Evolutionary conservation across 768 basidiomycete genomes (phyloP).

Genomic region (Porphyrellus cyaneotinctus): DNA sequence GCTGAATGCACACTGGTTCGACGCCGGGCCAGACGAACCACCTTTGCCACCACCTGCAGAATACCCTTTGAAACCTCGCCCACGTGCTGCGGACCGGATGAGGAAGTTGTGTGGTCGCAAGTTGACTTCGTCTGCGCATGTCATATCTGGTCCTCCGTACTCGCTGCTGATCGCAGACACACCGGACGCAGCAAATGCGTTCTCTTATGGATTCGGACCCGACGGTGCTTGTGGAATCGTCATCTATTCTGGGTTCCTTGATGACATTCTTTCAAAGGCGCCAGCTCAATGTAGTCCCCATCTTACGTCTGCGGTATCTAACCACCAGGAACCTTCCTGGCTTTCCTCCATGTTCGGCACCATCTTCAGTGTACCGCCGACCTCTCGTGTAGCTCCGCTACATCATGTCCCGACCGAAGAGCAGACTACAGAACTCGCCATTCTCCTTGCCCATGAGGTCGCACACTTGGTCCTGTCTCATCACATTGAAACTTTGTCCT

Average conservation of each 20-base stretch:
- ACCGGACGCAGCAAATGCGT: slow-evolving; percentile 82
- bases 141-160: slow-evolving; percentile 80
- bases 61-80: slow-evolving; percentile 79
- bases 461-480: slow-evolving; percentile 88
- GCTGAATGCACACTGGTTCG: slow-evolving; percentile 53
- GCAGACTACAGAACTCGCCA: slow-evolving; percentile 85
- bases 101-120: slow-evolving; percentile 49
- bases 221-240: slow-evolving; percentile 91
- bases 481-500: slow-evolving; percentile 89
- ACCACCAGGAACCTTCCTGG: slow-evolving; percentile 36
- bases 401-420: slow-evolving; percentile 65
- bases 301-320: slow-evolving; percentile 16
- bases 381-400: slow-evolving; percentile 27
- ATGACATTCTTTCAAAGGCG: slow-evolving; percentile 67
- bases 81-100: slow-evolving; percentile 69
- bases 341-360: slow-evolving; percentile 47
- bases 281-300: slow-evolving; percentile 22
- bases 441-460: slow-evolving; percentile 90
- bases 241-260: slow-evolving; percentile 89
- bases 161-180: slow-evolving; percentile 86
- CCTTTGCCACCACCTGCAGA: slow-evolving; percentile 79
- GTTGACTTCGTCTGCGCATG: slow-evolving; percentile 44
- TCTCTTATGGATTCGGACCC: slow-evolving; percentile 93
- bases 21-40: slow-evolving; percentile 43
- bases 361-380: slow-evolving; percentile 33